Conservation (phyloP, 352 stramenopile genomes). For the Blastocystis sp. region DNA sequence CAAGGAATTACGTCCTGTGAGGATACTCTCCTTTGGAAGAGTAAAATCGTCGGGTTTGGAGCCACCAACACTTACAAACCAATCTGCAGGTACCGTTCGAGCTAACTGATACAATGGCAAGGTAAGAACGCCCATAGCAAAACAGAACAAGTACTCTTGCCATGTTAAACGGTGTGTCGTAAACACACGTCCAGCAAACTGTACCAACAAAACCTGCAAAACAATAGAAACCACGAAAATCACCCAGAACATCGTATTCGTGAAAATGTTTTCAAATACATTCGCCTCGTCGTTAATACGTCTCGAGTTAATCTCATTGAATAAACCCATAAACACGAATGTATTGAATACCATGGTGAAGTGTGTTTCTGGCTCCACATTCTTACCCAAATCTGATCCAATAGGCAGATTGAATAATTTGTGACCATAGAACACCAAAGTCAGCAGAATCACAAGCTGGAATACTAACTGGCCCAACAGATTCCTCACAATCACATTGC, state of each 20-base stretch:
- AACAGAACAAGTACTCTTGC: constrained; percentile 69
- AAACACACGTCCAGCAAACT: constrained; percentile 78
- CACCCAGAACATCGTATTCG: constrained; percentile 82
- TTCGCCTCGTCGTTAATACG: constrained; percentile 86
- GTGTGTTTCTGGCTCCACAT: constrained; percentile 72
- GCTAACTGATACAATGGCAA: constrained; percentile 71
- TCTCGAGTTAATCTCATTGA: constrained; percentile 79
- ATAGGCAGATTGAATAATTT: constrained; percentile 9
- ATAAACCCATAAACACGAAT: constrained; percentile 88
- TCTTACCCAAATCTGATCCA: neutral
- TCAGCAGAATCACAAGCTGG: constrained; percentile 76
- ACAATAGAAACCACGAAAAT: constrained; percentile 79
- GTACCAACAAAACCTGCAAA: constrained; percentile 86
- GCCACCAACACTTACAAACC: constrained; percentile 23
- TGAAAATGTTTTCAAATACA: constrained; percentile 81
- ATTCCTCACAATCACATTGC: constrained; percentile 83
- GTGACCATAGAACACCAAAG: constrained; percentile 25
- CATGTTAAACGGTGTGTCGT: constrained; percentile 68
- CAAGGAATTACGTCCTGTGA: constrained; percentile 16
- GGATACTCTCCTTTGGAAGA: constrained; percentile 3
- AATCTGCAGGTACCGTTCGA: constrained; percentile 70
- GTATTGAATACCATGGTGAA: constrained; percentile 91
- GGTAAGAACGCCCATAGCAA: constrained; percentile 69
- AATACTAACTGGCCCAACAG: constrained; percentile 82
- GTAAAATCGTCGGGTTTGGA: neutral